phyloP scores from a whole-genome alignment of 768 basidiomycete genomes.

The Xanthoconium stramineum region DNA sequence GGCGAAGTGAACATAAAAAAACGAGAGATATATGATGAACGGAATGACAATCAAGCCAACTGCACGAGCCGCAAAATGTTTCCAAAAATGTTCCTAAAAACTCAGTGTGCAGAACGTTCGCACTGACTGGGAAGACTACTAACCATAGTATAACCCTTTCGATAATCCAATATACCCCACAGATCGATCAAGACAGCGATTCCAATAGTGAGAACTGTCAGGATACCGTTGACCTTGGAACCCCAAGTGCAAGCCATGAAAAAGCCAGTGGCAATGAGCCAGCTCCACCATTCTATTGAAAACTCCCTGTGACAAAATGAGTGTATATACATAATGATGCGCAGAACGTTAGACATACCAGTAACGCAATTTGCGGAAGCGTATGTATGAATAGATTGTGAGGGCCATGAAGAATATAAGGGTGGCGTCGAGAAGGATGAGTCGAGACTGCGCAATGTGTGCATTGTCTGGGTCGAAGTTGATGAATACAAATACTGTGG shows the following conservation, averaged over 20 bases:
- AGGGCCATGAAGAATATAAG: conserved; percentile 95
- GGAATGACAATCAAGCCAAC: conserved; percentile 87
- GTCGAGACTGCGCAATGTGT: conserved; percentile 92
- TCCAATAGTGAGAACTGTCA: conserved; percentile 87
- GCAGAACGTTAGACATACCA: conserved; percentile 42
- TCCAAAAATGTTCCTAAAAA: conserved; percentile 78
- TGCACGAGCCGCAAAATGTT: conserved; percentile 84
- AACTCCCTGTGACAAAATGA: conserved; percentile 62
- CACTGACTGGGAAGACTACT: background rate
- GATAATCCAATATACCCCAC: conserved; percentile 89
- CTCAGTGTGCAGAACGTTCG: background rate
- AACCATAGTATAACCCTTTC: conserved; percentile 79
- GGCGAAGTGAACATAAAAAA: conserved; percentile 95
- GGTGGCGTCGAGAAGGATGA: conserved; percentile 92
- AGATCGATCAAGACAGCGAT: conserved; percentile 90
- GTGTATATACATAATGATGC: background rate
- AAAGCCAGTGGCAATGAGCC: conserved; percentile 85
- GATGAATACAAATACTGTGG: conserved; percentile 1
- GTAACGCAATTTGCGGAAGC: conserved; percentile 93
- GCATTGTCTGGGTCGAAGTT: conserved; percentile 70
- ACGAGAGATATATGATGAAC: conserved; percentile 84
- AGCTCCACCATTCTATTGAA: conserved; percentile 88
- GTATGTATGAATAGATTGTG: conserved; percentile 89
- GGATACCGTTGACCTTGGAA: conserved; percentile 95
- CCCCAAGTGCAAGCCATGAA: conserved; percentile 97